Evolutionary conservation across 805 yeast genomes (phyloP), one percentile per base, ranked within the genome.

Genomic region (Candida corydali): DNA sequence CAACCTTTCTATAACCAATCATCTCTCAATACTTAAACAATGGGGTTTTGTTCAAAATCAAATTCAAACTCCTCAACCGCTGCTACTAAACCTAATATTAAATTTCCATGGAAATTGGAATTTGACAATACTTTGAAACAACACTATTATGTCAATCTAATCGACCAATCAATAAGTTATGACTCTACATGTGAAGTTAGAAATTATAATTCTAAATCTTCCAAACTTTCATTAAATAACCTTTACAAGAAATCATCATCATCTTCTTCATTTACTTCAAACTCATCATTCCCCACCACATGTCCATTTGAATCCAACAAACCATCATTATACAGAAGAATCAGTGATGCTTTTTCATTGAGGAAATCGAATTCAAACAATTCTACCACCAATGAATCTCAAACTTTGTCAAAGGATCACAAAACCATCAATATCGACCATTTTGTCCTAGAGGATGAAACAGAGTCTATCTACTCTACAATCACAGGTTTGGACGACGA

Each of bases 101-200:
- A n/a, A 3, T 17, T 32, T 14, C 44, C 38, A 15, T 51, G 54
- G 55, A 46, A 45, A 35, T 42, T 49, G 55, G 69, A 25, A 38
- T 57, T 26, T 38, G 75, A 71, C 43, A 54, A 63, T 1, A 47
- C 46, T 4, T 50, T 70, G 26, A 55, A 65, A 26, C 66, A 65
- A 44, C 59, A 61, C 43, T 70, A 67, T 46, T 71, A 67, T 41
- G 43, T 68, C 12, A 67, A 71, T 40, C 42, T 46, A 17, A 33
- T 39, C 12, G 60, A 61, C 9, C 59, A 57, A 30, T 44, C 57
- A 3, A 54, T 69, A 10, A 63, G 68, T 35, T 67, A 69, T 43
- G 75, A 71, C 47, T 63, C 61, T 29, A 75, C 76, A 2, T 51
- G 62, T 32, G 76, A 70, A 49, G 75, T 70, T 3, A 24, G 4